Base-by-base conservation (phyloP, 2,329 filamentous ascomycete genomes). In the Phialemonium atrogriseum region DNA sequence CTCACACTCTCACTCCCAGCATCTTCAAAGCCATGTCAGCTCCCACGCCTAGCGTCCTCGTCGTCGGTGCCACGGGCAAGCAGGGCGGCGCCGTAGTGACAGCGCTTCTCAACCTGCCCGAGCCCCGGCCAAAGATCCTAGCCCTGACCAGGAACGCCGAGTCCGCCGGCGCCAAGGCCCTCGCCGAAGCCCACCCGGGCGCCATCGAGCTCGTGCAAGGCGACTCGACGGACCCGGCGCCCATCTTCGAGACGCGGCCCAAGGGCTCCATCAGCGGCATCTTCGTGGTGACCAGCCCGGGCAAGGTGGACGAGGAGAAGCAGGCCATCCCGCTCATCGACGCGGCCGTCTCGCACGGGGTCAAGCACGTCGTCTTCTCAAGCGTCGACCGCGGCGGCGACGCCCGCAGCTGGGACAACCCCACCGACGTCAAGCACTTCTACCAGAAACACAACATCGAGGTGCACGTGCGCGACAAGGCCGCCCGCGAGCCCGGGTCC, bases 371-470 rank as follows among this genome's bases (percentile, higher is more conserved):
- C 33, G 49, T 55, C 25, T 53, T 50, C 34, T 39, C 36, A 2
- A 48, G 44, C 6, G 51, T 52, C 23, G 51, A 55, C 32, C 48
- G 50, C 26, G 50, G 50, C 37, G 51, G 51, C 26, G 46, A 51
- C 33, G 48, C 44, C 9, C 40, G 24, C 35, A 42, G 37, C 35
- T 51, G 45, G 47, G 18, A 21, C 18, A 52, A 46, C 37, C 48
- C 48, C 10, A 51, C 52, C 11, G 23, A 35, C 7, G 32, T 54
- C 30, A 28, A 34, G 27, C 49, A 53, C 38, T 54, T 55, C 37
- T 14, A 25, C 29, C 35, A 35, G 39, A 82, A 82, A 53, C 66
- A 73, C 47, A 54, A 68, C 24, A 68, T 80, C 43, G 77, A 81
- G 53, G 47, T 68, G 34, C 60, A 80, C 43, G 59, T 80, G 20